Base-by-base conservation (phyloP, 1,139 yeast species). In the Geotrichum citri-aurantii region DNA sequence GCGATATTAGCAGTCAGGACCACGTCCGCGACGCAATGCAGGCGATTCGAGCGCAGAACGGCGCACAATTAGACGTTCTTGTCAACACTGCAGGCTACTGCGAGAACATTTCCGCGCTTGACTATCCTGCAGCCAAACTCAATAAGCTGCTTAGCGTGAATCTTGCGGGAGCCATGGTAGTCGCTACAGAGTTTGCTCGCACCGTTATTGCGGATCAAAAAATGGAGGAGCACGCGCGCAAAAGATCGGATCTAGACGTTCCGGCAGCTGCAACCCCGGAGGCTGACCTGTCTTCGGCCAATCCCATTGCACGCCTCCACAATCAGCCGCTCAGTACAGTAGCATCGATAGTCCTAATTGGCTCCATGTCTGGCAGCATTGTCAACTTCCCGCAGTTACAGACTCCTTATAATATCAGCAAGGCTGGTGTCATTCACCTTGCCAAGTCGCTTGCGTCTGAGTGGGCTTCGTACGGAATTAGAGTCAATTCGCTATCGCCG, bases 31-130 rank as follows among this genome's bases (percentile, higher is more conserved):
- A 75, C 47, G 78, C 82, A 10, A 80, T 88, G 69, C 77, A 78
- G 65, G 66, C 73, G 17, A 75, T 77, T 48, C 68, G 74, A 57
- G 75, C 74, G 53, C 84, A 81, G 66, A 89, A 85, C 71, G 81
- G 79, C 55, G 79, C 79, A 63, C 78, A 85, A 54, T 83, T 90
- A 47, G 82, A 84, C 66, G 75, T 86, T 62, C 79, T 88, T 66
- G 79, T 88, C 62, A 87, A 88, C 75, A 79, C 90, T 55, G 95
- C 95, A 12, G 95, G 95, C n/a, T 88, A 85, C 76, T 85, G 90
- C 70, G 91, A 86, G 71, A 86, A 55, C 75, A 82, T 79, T 73
- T 81, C 89, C 2, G 95, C 95, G 31, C 82, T 85, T 67, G 88
- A 86, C 56, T 88, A 87, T 73, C 92, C 93, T 21, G 81, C 89